Evolutionary conservation across 2,329 filamentous ascomycete genomes (phyloP), one percentile per base, ranked within the genome.

Genomic region (Knufia petricola): DNA sequence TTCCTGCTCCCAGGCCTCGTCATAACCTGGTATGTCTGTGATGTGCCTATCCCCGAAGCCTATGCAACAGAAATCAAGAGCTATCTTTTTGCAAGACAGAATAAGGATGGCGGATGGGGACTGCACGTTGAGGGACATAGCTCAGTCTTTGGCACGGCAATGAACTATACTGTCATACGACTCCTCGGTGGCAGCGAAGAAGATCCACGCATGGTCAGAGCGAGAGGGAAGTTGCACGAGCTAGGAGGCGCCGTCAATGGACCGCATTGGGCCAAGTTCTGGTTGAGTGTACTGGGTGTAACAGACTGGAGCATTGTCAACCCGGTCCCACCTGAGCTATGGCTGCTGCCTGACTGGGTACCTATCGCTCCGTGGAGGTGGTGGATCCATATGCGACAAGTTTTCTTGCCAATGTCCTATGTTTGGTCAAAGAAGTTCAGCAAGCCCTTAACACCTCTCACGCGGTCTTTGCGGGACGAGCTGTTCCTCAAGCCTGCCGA

Each of bases 361-460:
- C 89, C 89, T 1, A 76, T 95, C 61, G 81, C 87, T 3, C 90
- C 90, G 0, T 94, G 88, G 87, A 75, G 87, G 56, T 95, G 90
- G 89, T 95, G 89, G 90, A 86, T 96, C 60, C 92, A 98, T 60
- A 95, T 95, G 66, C 87, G 92, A n/a, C 81, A 85, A 66, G 89
- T 98, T n/a, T 95, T 90, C 60, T 65, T 95, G 42, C 84, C 89
- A 3, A 95, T 96, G 87, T 81, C 84, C 0, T 95, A 85, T 61
- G 66, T 96, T 36, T 95, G 85, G 71, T 94, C 88, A 0, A 87
- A 84, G 69, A 75, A 75, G 54, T 95, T 87, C 81, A 76, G 75
- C 23, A 84, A 84, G 55, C 84, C 87, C 13, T 75, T 85, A 57
- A 90, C 85, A 34, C 78, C 84, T 3, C 64, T 94, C 1, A 85